Conservation (phyloP, 2,329 filamentous ascomycete genomes). For the Fusarium euwallaceae region DNA sequence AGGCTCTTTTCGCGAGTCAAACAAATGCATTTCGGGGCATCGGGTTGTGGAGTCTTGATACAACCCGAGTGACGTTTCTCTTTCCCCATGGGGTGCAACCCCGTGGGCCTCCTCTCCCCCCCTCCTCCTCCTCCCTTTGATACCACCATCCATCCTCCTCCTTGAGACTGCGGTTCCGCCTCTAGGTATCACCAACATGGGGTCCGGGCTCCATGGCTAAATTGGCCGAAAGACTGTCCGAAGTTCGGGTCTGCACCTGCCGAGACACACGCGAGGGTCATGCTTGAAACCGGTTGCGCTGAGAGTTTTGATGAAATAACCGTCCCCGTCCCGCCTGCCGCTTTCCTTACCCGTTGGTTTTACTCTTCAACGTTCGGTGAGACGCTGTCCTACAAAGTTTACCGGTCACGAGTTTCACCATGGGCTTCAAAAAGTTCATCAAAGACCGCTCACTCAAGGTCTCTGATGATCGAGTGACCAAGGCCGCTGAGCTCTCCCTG, state of each 20-base stretch:
- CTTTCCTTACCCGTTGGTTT: not conserved
- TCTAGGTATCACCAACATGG: not conserved
- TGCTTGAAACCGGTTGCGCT: not conserved
- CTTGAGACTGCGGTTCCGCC: constrained; percentile 14
- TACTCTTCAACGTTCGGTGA: not conserved
- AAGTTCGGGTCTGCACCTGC: constrained; percentile 29
- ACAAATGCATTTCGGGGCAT: not conserved
- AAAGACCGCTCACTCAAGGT: constrained; percentile 60
- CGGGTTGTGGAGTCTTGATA: constrained; percentile 5
- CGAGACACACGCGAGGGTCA: constrained; percentile 17
- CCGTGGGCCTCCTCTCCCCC: not conserved
- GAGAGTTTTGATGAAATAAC: constrained; percentile 17
- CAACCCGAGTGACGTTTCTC: constrained; percentile 1
- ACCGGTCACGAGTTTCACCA: constrained; percentile 37
- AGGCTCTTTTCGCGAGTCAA: not conserved
- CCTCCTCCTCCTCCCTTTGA: not conserved
- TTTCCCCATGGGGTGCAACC: constrained; percentile 38
- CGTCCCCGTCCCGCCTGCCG: not conserved
- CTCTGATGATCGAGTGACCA: constrained; percentile 57
- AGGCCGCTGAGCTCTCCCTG: constrained; percentile 70
- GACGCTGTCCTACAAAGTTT: not conserved
- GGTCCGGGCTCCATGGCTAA: not conserved
- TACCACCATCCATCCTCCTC: constrained; percentile 12
- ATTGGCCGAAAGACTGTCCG: constrained; percentile 33
- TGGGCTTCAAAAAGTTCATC: constrained; percentile 61